Base-by-base conservation (phyloP, 306 rosid genomes). In the Quercus alba region DNA sequence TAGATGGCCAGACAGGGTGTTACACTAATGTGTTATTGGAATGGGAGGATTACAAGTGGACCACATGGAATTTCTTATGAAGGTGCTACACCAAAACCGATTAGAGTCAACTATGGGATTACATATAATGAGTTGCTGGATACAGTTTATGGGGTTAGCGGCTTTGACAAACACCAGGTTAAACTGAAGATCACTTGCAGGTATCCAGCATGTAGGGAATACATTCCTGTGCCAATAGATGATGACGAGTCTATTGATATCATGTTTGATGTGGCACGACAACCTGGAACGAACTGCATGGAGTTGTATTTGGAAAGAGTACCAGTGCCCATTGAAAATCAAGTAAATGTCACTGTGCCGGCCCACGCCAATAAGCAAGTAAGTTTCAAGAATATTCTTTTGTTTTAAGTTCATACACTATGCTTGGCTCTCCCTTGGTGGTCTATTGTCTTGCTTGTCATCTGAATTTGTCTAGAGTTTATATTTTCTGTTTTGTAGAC, bases 151-250 rank as follows among this genome's bases (percentile, higher is more conserved):
- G 31, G 76, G 15, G 76, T 71, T 35, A 78, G 77, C 9, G 82
- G 82, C 61, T 78, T 78, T 18, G 61, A 78, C 82, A 78, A 78
- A 56, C 62, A 56, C 41, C 41, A 17, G n/a, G 46, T 25, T 71
- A 78, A 71, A 41, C 56, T 78, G 63, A 78, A 78, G 77, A 78
- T 78, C 59, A 78, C 72, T 8, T 78, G 82, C 72, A 70, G 82
- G 61, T 78, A 78, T 78, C 82, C 82, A 35, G 82, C 82, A 21
- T 78, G 62, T 78, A 72, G 82, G 72, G 82, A 78, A 64, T 78
- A 78, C 71, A 78, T 78, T 70, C 82, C 82, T 57, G 77, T 78
- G 44, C 82, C 82, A 58, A 57, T 78, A 5, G 77, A 78, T 18
- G 77, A 78, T 58, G 82, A 78, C n/a, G 82, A 78, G 51, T 78